These are phyloP conservation scores for Atalantia buxifolia DNA, from an alignment of 345 rosid genomes.

Conservation along the genomic window DNA sequence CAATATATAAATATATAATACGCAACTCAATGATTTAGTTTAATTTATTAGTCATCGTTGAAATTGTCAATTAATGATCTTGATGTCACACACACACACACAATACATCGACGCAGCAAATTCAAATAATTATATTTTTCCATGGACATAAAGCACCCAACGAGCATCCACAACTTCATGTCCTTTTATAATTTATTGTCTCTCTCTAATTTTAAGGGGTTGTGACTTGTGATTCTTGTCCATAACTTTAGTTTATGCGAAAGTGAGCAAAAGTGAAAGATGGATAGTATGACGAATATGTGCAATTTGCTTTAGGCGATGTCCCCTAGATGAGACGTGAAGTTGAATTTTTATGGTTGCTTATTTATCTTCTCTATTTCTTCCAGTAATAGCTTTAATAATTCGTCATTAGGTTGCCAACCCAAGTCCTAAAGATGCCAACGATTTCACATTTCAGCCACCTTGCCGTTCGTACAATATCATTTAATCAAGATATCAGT, in stretches of 20 bases:
- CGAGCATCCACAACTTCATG: slow-evolving; percentile 7
- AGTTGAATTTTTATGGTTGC: too few relatives aligned
- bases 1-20: too few relatives aligned
- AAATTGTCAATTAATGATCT: not conserved
- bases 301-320: not conserved
- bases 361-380: not conserved
- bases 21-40: too few relatives aligned
- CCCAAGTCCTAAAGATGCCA: not conserved
- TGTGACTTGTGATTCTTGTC: not conserved
- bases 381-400: not conserved
- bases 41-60: not conserved
- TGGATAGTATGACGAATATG: too few relatives aligned
- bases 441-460: too few relatives aligned
- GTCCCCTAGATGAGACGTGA: not conserved
- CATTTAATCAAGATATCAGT: too few relatives aligned
- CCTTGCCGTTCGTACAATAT: too few relatives aligned
- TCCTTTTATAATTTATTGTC: too few relatives aligned
- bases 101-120: not conserved
- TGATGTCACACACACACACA: too few relatives aligned
- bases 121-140: not conserved
- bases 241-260: not conserved
- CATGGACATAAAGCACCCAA: slow-evolving; percentile 17
- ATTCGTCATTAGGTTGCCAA: not conserved
- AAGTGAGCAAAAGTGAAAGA: too few relatives aligned
- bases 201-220: not conserved